phyloP scores from a whole-genome alignment of 2,329 filamentous ascomycete species.

The Trichoderma harzianum region DNA sequence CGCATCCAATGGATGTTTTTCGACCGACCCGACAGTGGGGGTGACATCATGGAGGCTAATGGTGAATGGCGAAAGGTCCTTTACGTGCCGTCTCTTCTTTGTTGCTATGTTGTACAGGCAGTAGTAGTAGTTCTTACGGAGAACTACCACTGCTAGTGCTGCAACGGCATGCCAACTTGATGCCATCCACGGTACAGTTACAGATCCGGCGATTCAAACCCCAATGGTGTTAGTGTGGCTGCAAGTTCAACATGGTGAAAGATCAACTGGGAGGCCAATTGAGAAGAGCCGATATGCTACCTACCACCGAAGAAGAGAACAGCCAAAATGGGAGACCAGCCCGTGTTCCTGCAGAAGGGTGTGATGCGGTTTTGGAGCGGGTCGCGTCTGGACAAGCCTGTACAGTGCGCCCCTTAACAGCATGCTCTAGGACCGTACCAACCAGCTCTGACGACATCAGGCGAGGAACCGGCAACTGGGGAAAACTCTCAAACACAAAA shows the following conservation, averaged over 20 bases:
- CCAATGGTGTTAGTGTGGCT: neutral
- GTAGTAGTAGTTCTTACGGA: neutral
- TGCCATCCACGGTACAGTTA: neutral
- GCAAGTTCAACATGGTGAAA: neutral
- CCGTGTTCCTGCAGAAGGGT: conserved; percentile 23
- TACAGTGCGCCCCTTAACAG: conserved; percentile 15
- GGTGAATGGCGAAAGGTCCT: neutral
- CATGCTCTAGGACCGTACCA: neutral
- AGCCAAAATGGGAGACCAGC: neutral
- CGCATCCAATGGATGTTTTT: neutral
- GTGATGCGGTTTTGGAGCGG: conserved; percentile 18
- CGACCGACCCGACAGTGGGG: neutral
- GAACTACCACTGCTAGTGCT: neutral
- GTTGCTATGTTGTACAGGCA: neutral
- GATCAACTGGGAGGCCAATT: neutral
- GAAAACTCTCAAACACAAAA: conserved; percentile 8
- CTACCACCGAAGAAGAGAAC: neutral
- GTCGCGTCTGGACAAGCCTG: neutral
- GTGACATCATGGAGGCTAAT: conserved; percentile 7
- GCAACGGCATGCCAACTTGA: neutral
- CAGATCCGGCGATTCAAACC: neutral
- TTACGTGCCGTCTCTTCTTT: neutral
- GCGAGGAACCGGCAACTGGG: neutral
- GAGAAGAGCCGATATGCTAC: neutral
- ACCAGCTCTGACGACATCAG: neutral